Evolutionary conservation across 2,329 filamentous ascomycete genomes (phyloP).

Genomic region (Cadophora sp.): DNA sequence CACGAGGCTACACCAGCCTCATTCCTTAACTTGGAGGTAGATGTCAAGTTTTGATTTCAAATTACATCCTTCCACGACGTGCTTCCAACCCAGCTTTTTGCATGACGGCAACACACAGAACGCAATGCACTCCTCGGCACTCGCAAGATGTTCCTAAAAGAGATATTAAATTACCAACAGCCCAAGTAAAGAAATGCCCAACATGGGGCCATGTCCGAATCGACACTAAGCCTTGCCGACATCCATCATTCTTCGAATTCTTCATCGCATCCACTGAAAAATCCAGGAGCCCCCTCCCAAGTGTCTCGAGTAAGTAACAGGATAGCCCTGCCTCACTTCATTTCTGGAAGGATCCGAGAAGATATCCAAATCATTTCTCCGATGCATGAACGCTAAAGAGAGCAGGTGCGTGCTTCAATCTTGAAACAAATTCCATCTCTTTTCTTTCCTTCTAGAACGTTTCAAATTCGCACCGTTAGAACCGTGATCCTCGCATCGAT

Average conservation of each 20-base stretch:
- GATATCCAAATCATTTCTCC: slow-evolving; percentile 21
- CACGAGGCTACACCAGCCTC: background rate
- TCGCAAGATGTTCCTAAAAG: slow-evolving; percentile 18
- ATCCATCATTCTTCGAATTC: background rate
- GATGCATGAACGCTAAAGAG: slow-evolving; percentile 11
- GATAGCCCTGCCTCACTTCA: background rate
- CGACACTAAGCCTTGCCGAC: slow-evolving; percentile 4
- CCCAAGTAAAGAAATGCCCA: background rate
- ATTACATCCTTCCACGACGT: background rate
- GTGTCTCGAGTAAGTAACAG: slow-evolving; percentile 7
- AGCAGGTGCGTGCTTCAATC: background rate
- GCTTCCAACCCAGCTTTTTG: background rate
- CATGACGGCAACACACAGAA: background rate
- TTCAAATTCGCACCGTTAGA: slow-evolving; percentile 18
- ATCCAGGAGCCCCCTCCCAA: background rate
- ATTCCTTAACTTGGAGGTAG: background rate
- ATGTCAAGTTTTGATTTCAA: background rate
- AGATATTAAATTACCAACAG: background rate
- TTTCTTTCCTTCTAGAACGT: slow-evolving; percentile 28
- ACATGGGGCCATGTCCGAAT: background rate
- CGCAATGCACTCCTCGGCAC: background rate
- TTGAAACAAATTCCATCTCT: slow-evolving; percentile 18
- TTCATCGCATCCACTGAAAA: background rate
- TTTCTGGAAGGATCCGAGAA: slow-evolving; percentile 16
- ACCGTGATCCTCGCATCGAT: slow-evolving; percentile 15